Evolutionary conservation across 805 yeast species (phyloP).

Genomic region (Candida ficus): DNA sequence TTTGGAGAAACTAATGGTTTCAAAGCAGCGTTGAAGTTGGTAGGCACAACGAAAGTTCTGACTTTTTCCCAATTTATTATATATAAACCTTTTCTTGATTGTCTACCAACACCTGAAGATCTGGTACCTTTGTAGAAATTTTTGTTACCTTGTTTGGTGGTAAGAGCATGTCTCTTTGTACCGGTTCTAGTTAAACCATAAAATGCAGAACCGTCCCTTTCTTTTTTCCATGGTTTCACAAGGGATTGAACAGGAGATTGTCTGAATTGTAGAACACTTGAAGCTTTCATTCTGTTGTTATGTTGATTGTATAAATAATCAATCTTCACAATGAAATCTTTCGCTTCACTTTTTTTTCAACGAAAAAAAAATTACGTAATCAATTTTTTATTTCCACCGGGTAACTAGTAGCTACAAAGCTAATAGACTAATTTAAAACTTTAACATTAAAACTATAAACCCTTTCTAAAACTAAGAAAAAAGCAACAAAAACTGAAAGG

Average conservation of each 20-base stretch:
- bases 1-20: constrained; percentile 77
- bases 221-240: constrained; percentile 86
- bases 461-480: too few species aligned
- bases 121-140: constrained; percentile 95
- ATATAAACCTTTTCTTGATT: constrained; percentile 71
- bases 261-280: constrained; percentile 41
- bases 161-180: constrained; percentile 74
- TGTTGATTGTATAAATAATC: too few species aligned
- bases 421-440: too few species aligned
- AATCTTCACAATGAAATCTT: too few species aligned
- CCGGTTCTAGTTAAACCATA: constrained; percentile 79
- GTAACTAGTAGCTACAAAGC: too few species aligned
- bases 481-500: not conserved
- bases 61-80: constrained; percentile 79
- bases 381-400: too few species aligned
- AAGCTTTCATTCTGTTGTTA: constrained; percentile 52
- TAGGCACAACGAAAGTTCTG: constrained; percentile 84
- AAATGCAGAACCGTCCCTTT: constrained; percentile 75
- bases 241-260: constrained; percentile 42
- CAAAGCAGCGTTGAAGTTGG: constrained; percentile 37
- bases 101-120: constrained; percentile 85
- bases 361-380: not conserved
- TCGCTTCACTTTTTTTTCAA: not conserved
- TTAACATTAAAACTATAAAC: too few species aligned
- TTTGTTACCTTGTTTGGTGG: constrained; percentile 93